Conservation (phyloP, 805 yeast species). For the Wickerhamomyces bovis region DNA sequence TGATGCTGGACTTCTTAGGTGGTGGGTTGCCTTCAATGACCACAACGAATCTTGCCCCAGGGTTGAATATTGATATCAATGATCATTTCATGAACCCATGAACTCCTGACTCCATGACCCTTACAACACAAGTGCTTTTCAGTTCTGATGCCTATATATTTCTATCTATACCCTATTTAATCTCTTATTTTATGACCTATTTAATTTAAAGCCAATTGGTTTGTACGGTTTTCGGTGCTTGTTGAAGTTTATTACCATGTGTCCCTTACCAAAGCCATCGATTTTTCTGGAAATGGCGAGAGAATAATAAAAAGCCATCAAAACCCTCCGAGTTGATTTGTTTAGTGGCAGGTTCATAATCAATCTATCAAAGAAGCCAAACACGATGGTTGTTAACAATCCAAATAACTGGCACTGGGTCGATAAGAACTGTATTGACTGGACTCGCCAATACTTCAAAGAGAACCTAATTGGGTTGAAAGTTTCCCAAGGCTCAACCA, state of each 20-base stretch:
- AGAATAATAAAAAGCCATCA: background rate
- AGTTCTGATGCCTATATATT: background rate
- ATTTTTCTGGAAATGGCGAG: constrained; percentile 4
- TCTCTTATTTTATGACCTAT: background rate
- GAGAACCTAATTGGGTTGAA: constrained; percentile 49
- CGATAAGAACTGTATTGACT: constrained; percentile 89
- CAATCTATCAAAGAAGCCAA: background rate
- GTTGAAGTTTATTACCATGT: background rate
- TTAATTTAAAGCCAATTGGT: too few relatives aligned
- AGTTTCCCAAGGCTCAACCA: constrained; percentile 21
- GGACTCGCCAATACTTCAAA: constrained; percentile 78
- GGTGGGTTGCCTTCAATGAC: constrained; percentile 52
- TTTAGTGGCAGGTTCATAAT: too few relatives aligned
- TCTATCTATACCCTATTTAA: background rate
- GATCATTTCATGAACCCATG: constrained; percentile 25
- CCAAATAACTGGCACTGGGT: constrained; percentile 99
- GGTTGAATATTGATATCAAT: constrained; percentile 23
- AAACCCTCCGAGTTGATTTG: background rate
- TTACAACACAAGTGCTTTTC: background rate
- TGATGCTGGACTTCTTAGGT: constrained; percentile 84
- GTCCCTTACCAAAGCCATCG: background rate
- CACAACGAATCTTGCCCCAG: constrained; percentile 30
- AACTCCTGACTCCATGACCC: background rate
- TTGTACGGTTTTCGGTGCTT: too few relatives aligned
- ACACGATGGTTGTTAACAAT: constrained; percentile 81